Percentiles rank a stretch among this genome's conserved stretches.
Conservation (phyloP, 164 flowering plant genomes). For the Platanus orientalis region DNA sequence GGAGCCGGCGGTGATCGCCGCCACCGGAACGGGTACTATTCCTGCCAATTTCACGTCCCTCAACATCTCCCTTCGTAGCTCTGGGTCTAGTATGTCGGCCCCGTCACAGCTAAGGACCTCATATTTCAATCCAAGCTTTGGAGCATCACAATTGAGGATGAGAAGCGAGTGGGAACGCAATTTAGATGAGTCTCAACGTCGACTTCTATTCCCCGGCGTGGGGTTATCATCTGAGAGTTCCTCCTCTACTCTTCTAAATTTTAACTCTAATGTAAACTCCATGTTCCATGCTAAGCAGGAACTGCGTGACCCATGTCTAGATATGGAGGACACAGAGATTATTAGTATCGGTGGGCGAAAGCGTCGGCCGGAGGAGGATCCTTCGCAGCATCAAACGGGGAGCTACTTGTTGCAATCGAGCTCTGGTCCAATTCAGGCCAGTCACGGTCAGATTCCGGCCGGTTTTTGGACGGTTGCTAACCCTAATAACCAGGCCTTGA, state of each 20-base stretch:
- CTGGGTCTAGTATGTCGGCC: slow-evolving; percentile 53
- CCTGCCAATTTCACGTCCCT: slow-evolving; percentile 78
- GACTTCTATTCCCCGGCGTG: slow-evolving; percentile 28
- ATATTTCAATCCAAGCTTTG: slow-evolving; percentile 32
- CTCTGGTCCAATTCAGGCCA: slow-evolving; percentile 43
- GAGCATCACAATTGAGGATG: slow-evolving; percentile 31
- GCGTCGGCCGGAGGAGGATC: slow-evolving; percentile 37
- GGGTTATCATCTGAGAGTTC: no score
- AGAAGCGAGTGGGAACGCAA: slow-evolving; percentile 44
- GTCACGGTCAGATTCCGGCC: slow-evolving; percentile 55
- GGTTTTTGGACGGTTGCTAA: slow-evolving; percentile 27
- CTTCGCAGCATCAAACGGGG: slow-evolving; percentile 47
- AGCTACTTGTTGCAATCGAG: slow-evolving; percentile 56
- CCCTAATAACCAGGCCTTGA: background rate
- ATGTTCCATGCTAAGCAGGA: slow-evolving; percentile 46
- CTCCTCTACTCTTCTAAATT: slow-evolving; percentile 20
- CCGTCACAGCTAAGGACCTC: slow-evolving; percentile 40
- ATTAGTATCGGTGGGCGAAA: slow-evolving; percentile 30
- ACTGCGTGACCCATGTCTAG: slow-evolving; percentile 34
- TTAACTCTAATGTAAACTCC: slow-evolving; percentile 24
- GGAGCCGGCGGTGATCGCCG: slow-evolving; percentile 80
- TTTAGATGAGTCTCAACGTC: slow-evolving; percentile 20
- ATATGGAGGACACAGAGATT: slow-evolving; percentile 34
- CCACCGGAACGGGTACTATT: slow-evolving; percentile 84
- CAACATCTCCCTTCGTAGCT: slow-evolving; percentile 64